Evolutionary conservation across 176 grass and related monocot genomes (phyloP), one percentile per base, ranked within the genome.

Genomic region (Carex cristatella): DNA sequence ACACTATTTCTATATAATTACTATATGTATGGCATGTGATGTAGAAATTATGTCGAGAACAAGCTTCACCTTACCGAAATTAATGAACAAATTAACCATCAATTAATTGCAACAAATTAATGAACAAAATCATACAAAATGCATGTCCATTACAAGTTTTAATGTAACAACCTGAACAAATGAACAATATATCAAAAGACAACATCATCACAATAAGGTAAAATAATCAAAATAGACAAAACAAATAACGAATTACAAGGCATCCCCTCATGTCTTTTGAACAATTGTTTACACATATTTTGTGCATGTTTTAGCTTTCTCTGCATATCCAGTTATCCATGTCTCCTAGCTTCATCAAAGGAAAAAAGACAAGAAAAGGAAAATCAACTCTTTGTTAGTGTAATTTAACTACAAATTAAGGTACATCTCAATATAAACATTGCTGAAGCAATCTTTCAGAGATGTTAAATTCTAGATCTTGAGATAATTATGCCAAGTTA

Each of bases 191-290:
- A 62, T 19, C 19, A 61, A 14, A 42, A 27, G 44, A 51, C 0
- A 40, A 1, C 72, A 81, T 60, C 32, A 31, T 63, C 11, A 19
- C 57, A 63, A 68, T 67, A 65, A 83, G 10, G 14, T 55, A 7
- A 67, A 27, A 68, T 23, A 65, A 83, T 51, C 14, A 54, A 49
- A 65, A 83, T 65, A 68, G 32, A 83, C 62, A 49, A 67, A 82
- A 82, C 27, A 23, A 55, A 4, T 8, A 10, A 51, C 10, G 48
- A 51, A 51, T 51, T 10, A 11, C 10, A 51, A 51, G 80, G 67
- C 80, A 82, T 62, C 80, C 61, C 54, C 80, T 82, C 10, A 67
- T 82, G 80, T 67, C 80, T 66, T 15, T 48, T 51, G 56, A 62
- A 48, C 60, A 32, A 2, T 14, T 48, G 64, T 44, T 1, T 64